Evolutionary conservation across 2,329 filamentous ascomycete genomes (phyloP).

Genomic region (Phaeosphaeriaceae sp.): DNA sequence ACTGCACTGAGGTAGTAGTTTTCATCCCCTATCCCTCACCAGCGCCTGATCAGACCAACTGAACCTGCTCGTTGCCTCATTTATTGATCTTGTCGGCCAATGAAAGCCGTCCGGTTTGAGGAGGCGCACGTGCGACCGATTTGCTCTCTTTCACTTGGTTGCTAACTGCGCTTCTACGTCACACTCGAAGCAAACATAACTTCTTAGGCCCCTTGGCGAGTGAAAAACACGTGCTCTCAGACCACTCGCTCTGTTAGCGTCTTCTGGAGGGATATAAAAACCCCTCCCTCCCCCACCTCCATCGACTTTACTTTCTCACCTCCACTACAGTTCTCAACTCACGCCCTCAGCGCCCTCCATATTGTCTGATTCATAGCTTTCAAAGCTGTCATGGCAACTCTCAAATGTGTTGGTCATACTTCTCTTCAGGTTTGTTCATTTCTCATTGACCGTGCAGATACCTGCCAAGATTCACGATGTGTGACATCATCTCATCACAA

Average conservation of each 20-base stretch:
- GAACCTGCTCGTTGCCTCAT: background rate
- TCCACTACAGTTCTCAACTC: background rate
- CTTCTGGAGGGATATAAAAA: constrained; percentile 8
- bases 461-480: no score
- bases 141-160: no score
- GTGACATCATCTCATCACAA: background rate
- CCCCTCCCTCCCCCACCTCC: background rate
- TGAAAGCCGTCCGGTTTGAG: no score
- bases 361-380: no score
- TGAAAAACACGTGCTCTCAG: no score
- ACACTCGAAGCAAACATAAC: no score
- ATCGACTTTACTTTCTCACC: constrained; percentile 5
- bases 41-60: background rate
- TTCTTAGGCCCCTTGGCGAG: no score
- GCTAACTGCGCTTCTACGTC: no score
- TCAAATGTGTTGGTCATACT: background rate
- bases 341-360: background rate
- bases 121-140: no score
- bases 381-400: background rate
- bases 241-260: no score
- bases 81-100: no score
- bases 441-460: no score
- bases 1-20: background rate
- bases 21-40: background rate
- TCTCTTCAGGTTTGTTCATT: background rate